These are phyloP conservation scores for Rhododendron ferrugineum DNA, from an alignment of 148 eudicot genomes.

Conservation along the genomic window DNA sequence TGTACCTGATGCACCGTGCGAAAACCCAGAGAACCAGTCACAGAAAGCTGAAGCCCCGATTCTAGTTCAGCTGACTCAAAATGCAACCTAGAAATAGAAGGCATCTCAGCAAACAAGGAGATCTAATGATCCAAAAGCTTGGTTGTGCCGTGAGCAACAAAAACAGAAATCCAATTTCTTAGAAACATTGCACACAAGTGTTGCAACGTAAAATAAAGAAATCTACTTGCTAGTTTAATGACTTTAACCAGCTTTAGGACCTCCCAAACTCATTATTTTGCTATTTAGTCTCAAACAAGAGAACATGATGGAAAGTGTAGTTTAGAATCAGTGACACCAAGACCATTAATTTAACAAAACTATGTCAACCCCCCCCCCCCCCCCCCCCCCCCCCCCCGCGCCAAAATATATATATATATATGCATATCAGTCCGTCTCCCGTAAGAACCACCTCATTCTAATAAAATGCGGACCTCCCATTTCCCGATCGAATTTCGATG, in stretches of 20 bases:
- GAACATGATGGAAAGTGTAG: neutral
- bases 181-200: neutral
- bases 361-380: too few species aligned
- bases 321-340: neutral
- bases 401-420: too few species aligned
- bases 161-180: neutral
- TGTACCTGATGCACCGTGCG: constrained; percentile 88
- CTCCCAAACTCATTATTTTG: neutral
- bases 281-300: neutral
- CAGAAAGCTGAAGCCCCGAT: constrained; percentile 56
- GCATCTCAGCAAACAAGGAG: constrained; percentile 10
- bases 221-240: neutral
- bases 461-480: too few species aligned
- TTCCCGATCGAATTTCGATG: too few species aligned
- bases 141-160: neutral
- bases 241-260: neutral
- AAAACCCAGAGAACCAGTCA: constrained; percentile 86
- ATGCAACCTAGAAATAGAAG: constrained; percentile 39
- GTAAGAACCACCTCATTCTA: too few species aligned
- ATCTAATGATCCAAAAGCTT: neutral
- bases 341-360: neutral
- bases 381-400: too few species aligned
- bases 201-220: neutral
- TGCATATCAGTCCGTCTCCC: too few species aligned
- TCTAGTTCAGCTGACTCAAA: constrained; percentile 64